Base-by-base conservation (phyloP, 192 early-diverging fungal species). In the Spinellus fusiger region DNA sequence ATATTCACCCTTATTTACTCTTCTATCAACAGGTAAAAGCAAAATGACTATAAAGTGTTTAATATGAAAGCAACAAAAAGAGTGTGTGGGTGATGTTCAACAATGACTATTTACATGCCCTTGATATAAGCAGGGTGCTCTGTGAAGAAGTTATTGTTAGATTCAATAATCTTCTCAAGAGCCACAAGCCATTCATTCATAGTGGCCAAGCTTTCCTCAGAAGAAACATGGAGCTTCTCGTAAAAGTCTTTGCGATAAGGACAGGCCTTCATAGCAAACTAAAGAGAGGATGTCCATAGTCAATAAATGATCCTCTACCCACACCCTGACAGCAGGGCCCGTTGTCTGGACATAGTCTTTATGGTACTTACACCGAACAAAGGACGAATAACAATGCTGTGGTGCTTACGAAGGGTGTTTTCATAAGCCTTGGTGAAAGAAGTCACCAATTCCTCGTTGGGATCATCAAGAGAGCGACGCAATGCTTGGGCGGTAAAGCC, bases 191-290 rank as follows among this genome's bases (percentile, higher is more conserved):
- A 98, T 28, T 64, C 60, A 22, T 80, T 71, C 62, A 93, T 80
- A 31, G 84, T 71, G 27, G 68, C 70, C 40, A 79, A 32, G 26
- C 86, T 80, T 40, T 77, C 76, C 22, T 76, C 77, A 49, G 83
- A 76, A 65, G 81, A 77, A 31, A 73, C 73, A 49, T 89, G 88
- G 23, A 98, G 76, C 73, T 90, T 93, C 27, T 76, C 78, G 71
- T 93, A 98, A 74, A 98, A 96, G 59, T 88, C 86, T 37, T 81
- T 81, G 53, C 94, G 91, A 63, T 84, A 82, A 22, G 96, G 96
- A 73, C 94, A 96, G 10, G 91, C 91, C 66, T 85, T 85, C 94
- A 98, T 96, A 7, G 89, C 91, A 44, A 91, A 57, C 87, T 90
- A 60, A 16, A 56, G n/a, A 44, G 22, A 40, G n/a, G 35, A 31